Conservation (phyloP, 345 rosid genomes). For the Bruguiera parviflora region DNA sequence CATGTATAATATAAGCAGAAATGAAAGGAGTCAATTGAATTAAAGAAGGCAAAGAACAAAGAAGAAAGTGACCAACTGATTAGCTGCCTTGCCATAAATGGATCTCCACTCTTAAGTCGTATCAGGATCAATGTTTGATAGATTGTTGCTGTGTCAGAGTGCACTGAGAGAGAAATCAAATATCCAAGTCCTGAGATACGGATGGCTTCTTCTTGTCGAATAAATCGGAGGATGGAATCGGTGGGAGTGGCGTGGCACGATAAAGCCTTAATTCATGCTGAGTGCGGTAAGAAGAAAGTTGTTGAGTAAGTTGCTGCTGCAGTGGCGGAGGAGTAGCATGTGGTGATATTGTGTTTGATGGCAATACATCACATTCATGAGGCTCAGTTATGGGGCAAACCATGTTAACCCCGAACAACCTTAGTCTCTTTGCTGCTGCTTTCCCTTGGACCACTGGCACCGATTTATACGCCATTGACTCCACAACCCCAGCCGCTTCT, state of each 20-base stretch:
- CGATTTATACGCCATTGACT: slow-evolving; percentile 47
- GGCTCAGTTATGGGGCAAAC: slow-evolving; percentile 54
- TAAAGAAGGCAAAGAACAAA: too few relatives aligned
- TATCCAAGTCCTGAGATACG: slow-evolving; percentile 47
- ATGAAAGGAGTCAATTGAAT: too few relatives aligned
- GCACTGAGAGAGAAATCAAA: slow-evolving; percentile 13
- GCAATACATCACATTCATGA: slow-evolving; percentile 22
- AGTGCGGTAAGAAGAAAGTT: slow-evolving; percentile 22
- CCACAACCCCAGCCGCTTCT: slow-evolving; percentile 4
- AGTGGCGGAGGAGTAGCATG: slow-evolving; percentile 13
- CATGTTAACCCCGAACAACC: slow-evolving; percentile 95
- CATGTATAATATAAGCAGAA: neutral
- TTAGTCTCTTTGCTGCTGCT: slow-evolving; percentile 62
- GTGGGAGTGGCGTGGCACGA: slow-evolving; percentile 31
- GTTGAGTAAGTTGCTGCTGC: slow-evolving; percentile 10
- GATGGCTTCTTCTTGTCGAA: slow-evolving; percentile 43
- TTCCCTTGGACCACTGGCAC: slow-evolving; percentile 65
- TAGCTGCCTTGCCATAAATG: too few relatives aligned
- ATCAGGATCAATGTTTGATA: too few relatives aligned
- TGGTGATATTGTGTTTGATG: slow-evolving; percentile 26
- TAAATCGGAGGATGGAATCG: slow-evolving; percentile 19
- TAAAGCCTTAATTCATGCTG: slow-evolving; percentile 38
- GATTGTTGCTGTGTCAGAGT: too few relatives aligned
- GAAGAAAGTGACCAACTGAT: too few relatives aligned
- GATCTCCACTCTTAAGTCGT: too few relatives aligned